Conservation (phyloP, 257 asterid species). For the Rubia yunnanensis region DNA sequence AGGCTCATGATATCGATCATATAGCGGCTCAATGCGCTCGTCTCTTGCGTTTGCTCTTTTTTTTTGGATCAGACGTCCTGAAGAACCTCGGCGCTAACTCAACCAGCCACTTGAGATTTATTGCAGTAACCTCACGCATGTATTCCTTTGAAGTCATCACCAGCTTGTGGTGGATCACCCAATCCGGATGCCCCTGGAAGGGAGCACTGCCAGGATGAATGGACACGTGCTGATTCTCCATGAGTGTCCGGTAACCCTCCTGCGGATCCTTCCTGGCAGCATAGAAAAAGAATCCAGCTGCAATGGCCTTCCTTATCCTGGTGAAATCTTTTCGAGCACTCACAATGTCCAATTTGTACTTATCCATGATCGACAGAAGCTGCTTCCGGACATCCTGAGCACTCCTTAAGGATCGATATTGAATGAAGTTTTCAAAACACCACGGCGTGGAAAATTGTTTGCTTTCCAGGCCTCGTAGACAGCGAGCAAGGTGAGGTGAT, state of each 20-base stretch:
- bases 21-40: constrained; percentile 94
- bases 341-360: constrained; percentile 82
- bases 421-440: constrained; percentile 93
- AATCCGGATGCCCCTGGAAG: constrained; percentile 87
- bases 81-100: constrained; percentile 92
- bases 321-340: constrained; percentile 80
- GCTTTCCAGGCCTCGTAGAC: constrained; percentile 98
- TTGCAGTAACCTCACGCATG: constrained; percentile 86
- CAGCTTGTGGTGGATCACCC: constrained; percentile 91
- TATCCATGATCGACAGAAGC: constrained; percentile 84
- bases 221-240: constrained; percentile 87
- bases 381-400: constrained; percentile 91
- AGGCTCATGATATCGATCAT: constrained; percentile 88
- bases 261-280: constrained; percentile 91
- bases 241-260: constrained; percentile 78
- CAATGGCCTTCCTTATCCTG: constrained; percentile 80
- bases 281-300: constrained; percentile 89
- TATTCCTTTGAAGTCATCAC: constrained; percentile 96
- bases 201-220: constrained; percentile 95
- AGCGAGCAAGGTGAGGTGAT: constrained; percentile 79
- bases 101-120: constrained; percentile 93
- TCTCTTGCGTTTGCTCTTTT: constrained; percentile 96
- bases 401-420: constrained; percentile 73
- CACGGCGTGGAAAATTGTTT: constrained; percentile 81
- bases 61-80: constrained; percentile 82